These are phyloP conservation scores for Colletotrichum godetiae DNA, from an alignment of 2,329 filamentous ascomycete genomes.

Conservation along the genomic window DNA sequence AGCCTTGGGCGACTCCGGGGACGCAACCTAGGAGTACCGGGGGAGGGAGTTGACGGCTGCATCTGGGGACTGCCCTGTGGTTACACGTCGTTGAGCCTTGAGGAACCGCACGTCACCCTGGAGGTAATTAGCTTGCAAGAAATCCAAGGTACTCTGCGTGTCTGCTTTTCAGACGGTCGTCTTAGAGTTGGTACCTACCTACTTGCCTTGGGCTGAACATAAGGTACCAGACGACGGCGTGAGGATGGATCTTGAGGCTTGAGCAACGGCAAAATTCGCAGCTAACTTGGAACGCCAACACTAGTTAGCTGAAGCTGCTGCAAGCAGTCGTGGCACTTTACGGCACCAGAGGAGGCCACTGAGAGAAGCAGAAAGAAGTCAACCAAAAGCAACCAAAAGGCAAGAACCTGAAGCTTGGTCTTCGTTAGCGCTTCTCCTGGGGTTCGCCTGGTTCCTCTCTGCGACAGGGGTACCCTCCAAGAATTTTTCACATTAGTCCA, in stretches of 20 bases:
- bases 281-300: not conserved
- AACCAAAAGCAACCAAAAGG: not conserved
- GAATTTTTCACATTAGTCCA: slow-evolving; percentile 8
- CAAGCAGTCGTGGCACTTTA: not conserved
- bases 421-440: slow-evolving; percentile 18
- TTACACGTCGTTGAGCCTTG: slow-evolving; percentile 1
- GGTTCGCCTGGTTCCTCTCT: slow-evolving; percentile 27
- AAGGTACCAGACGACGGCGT: not conserved
- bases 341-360: not conserved
- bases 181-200: not conserved
- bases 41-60: not conserved
- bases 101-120: not conserved
- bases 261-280: not conserved
- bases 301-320: not conserved
- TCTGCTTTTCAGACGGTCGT: not conserved
- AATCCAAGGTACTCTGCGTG: not conserved
- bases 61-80: not conserved
- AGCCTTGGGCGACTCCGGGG: slow-evolving; percentile 23
- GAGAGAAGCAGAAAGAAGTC: not conserved
- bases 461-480: slow-evolving; percentile 25
- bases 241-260: not conserved
- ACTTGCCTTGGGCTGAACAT: not conserved
- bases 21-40: not conserved
- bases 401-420: slow-evolving; percentile 30
- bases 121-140: not conserved